A percentile compares a stretch with the other conserved stretches of the same genome.
Conservation (phyloP, 1,284 basidiomycete species). For the Inonotus hispidus region DNA sequence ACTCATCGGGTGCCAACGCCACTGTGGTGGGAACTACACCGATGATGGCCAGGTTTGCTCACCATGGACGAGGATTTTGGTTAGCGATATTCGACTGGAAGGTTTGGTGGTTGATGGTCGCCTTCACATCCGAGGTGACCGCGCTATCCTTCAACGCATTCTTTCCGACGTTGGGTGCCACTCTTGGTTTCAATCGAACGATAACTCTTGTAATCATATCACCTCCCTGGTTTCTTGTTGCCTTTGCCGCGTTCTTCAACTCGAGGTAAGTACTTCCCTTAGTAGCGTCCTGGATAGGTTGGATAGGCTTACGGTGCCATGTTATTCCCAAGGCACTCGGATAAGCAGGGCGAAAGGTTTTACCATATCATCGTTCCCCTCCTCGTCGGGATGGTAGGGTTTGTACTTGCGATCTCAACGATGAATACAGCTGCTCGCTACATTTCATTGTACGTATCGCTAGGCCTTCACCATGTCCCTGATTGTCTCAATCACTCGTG, state of each 20-base stretch:
- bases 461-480: no score
- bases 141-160: conserved; percentile 29
- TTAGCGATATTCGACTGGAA: conserved; percentile 39
- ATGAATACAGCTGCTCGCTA: conserved; percentile 36
- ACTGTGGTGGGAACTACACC: not conserved
- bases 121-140: conserved; percentile 23
- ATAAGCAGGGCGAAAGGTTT: conserved; percentile 34
- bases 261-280: conserved; percentile 1
- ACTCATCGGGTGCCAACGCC: not conserved
- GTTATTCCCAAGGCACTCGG: conserved; percentile 24
- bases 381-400: conserved; percentile 32
- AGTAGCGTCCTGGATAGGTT: not conserved
- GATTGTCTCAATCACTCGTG: not conserved
- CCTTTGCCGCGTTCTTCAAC: conserved; percentile 18
- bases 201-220: conserved; percentile 25
- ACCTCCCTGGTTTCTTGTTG: conserved; percentile 22
- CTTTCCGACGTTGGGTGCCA: conserved; percentile 30
- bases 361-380: conserved; percentile 36
- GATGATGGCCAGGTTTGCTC: not conserved
- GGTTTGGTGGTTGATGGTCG: conserved; percentile 31
- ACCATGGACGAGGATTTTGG: conserved; percentile 25
- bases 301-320: not conserved
- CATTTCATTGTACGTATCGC: conserved; percentile 29
- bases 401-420: conserved; percentile 40
- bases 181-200: conserved; percentile 25